phyloP scores from a whole-genome alignment of 805 yeast species.

The Peterozyma xylosa region DNA sequence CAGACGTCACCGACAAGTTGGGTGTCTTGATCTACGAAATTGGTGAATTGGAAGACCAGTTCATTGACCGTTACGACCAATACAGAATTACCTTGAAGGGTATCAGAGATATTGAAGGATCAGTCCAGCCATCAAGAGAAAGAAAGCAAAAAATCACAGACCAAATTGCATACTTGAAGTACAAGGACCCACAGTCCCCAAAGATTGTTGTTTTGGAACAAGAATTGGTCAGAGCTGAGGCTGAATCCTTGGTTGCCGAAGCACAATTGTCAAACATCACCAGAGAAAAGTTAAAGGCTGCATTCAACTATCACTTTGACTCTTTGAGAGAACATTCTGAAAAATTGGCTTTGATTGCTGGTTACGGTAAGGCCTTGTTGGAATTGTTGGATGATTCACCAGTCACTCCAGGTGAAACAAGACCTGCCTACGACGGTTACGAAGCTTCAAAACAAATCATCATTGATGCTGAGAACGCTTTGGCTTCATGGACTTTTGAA shows the following conservation, averaged over 20 bases:
- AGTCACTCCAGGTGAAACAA: constrained; percentile 98
- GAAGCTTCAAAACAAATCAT: constrained; percentile 97
- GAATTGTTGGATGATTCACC: constrained; percentile 95
- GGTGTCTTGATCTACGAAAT: constrained; percentile 94
- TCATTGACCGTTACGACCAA: constrained; percentile 96
- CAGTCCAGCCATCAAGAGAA: constrained; percentile 97
- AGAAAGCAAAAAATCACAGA: constrained; percentile 96
- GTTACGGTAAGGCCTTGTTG: constrained; percentile 95
- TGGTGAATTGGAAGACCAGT: constrained; percentile 97
- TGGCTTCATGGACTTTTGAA: constrained; percentile 95
- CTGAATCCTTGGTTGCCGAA: constrained; percentile 97
- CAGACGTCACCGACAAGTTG: constrained; percentile 94
- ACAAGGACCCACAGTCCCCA: constrained; percentile 97
- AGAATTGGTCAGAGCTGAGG: constrained; percentile 98
- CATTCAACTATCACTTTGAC: constrained; percentile 94
- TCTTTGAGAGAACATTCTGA: constrained; percentile 92
- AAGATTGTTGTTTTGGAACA: constrained; percentile 94
- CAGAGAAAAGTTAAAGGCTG: constrained; percentile 95
- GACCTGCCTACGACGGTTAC: constrained; percentile 97
- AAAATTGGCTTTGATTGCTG: constrained; percentile 94
- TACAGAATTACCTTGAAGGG: constrained; percentile 94
- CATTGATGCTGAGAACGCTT: constrained; percentile 92
- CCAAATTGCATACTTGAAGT: constrained; percentile 94
- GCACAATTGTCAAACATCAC: constrained; percentile 98
- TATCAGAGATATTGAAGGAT: constrained; percentile 92